These are phyloP conservation scores for Ustulina deusta DNA, from an alignment of 2,329 filamentous ascomycete species.

Conservation along the genomic window DNA sequence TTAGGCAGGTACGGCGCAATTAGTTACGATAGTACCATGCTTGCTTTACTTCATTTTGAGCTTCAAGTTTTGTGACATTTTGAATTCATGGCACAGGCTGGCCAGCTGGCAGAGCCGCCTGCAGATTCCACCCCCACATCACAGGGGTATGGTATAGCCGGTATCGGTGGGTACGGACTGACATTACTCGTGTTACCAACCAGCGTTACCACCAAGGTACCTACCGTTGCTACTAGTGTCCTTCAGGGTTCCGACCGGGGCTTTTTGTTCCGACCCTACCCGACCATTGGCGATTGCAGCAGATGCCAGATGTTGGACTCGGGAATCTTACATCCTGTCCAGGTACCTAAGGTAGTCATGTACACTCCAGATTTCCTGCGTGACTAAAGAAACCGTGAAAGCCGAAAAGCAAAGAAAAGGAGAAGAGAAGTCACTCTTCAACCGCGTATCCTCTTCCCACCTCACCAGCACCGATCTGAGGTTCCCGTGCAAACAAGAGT, in stretches of 20 bases:
- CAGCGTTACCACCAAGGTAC: not conserved
- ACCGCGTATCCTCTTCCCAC: not conserved
- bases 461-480: not conserved
- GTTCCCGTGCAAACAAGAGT: not conserved
- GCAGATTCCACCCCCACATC: not conserved
- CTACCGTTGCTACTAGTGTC: slow-evolving; percentile 15
- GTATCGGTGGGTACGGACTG: slow-evolving; percentile 6
- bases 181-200: not conserved
- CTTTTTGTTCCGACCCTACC: slow-evolving; percentile 18
- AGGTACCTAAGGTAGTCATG: too few species aligned
- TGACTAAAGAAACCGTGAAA: slow-evolving; percentile 3
- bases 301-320: too few species aligned
- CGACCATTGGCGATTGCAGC: slow-evolving; percentile 1
- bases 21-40: too few species aligned
- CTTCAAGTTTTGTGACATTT: too few species aligned
- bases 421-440: not conserved
- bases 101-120: not conserved
- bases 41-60: too few species aligned
- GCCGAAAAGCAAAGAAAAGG: not conserved
- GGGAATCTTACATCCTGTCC: not conserved
- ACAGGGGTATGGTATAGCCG: not conserved
- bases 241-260: not conserved
- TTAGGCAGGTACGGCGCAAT: too few species aligned
- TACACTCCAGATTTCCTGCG: not conserved
- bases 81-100: not conserved